Base-by-base conservation (phyloP, 1,284 basidiomycete species). In the Pseudozyma sp. region DNA sequence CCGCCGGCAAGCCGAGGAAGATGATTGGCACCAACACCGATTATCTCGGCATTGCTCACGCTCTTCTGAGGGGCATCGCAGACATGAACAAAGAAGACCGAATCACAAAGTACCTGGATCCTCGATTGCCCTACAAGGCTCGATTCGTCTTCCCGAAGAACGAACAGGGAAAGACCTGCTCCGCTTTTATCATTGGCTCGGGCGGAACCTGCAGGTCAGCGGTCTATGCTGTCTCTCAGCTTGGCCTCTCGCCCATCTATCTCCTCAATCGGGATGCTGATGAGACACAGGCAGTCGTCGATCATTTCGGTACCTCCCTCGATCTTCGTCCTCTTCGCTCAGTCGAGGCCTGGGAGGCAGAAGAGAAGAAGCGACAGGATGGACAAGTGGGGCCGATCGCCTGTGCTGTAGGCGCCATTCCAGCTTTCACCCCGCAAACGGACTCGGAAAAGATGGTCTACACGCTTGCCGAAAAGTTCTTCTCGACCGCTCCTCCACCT, bases 371-470 rank as follows among this genome's bases (percentile, higher is more conserved):
- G 31, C 57, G 76, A 10, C 24, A 62, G 2, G 34, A 43, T 4
- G 76, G 76, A n/a, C 70, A 76, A 42, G 31, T 75, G 5, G 76
- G 76, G 1, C 60, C 57, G 31, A 31, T 78, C 14, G 76, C 56
- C 13, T 62, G 58, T 45, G 70, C 61, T 0, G 82, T 84, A 0
- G 83, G 83, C 8, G 83, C 82, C 6, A 84, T 84, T 16, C 83
- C 83, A 8, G 77, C 75, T 10, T 72, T 84, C 19, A 70, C 66
- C 19, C 82, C 83, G 2, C 39, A 54, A 4, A 81, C 79, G 0
- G 70, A 70, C 9, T 77, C 70, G 4, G 83, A 84, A 59, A 81
- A 83, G 63, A 78, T 67, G 63, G 82, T 83, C 13, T 84, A 83
- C 45, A 58, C 59, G 7, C 47, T 82, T 8, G 80, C 82, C 0